Percentiles rank a stretch among this genome's conserved stretches.
Evolutionary conservation across 768 basidiomycete genomes (phyloP).

Genomic region (Leucocoprinus sp.): DNA sequence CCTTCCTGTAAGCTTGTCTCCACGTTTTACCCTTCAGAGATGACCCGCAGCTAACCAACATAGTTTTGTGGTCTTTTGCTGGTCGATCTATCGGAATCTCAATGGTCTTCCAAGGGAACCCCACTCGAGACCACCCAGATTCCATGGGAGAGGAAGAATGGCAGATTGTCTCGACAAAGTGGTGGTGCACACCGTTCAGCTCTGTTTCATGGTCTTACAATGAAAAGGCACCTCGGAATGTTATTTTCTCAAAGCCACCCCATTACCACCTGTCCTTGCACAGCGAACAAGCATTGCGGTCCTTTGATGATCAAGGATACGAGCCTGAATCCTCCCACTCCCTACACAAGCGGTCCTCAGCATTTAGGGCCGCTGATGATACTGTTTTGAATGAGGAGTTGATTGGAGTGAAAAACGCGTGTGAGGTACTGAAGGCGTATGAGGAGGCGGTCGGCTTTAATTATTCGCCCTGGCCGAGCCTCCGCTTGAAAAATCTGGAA

Average conservation of each 20-base stretch:
- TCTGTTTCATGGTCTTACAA: slow-evolving; percentile 33
- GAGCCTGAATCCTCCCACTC: neutral
- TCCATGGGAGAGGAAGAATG: slow-evolving; percentile 29
- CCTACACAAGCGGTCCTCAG: slow-evolving; percentile 9
- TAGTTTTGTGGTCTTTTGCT: neutral
- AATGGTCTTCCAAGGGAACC: slow-evolving; percentile 2
- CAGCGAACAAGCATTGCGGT: slow-evolving; percentile 6
- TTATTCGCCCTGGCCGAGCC: slow-evolving; percentile 17
- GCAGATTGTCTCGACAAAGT: slow-evolving; percentile 29
- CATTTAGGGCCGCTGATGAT: slow-evolving; percentile 15
- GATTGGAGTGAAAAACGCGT: slow-evolving; percentile 29
- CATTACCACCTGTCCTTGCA: slow-evolving; percentile 27
- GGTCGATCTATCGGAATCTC: slow-evolving; percentile 6
- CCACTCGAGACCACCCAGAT: slow-evolving; percentile 10
- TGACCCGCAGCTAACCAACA: neutral
- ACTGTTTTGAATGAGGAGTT: slow-evolving; percentile 30
- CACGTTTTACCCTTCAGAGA: neutral
- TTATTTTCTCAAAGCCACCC: slow-evolving; percentile 20
- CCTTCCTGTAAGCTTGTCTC: slow-evolving; percentile 1
- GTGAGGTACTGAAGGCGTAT: slow-evolving; percentile 29
- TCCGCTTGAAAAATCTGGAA: slow-evolving; percentile 12
- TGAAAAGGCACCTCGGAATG: slow-evolving; percentile 15
- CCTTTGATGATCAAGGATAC: slow-evolving; percentile 6
- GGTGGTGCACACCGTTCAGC: slow-evolving; percentile 34
- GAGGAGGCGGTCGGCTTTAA: slow-evolving; percentile 36